Percentiles rank a stretch among this genome's conserved stretches.
These are phyloP conservation scores for Lentinula guzmanii DNA, from an alignment of 768 basidiomycete species.

Conservation along the genomic window DNA sequence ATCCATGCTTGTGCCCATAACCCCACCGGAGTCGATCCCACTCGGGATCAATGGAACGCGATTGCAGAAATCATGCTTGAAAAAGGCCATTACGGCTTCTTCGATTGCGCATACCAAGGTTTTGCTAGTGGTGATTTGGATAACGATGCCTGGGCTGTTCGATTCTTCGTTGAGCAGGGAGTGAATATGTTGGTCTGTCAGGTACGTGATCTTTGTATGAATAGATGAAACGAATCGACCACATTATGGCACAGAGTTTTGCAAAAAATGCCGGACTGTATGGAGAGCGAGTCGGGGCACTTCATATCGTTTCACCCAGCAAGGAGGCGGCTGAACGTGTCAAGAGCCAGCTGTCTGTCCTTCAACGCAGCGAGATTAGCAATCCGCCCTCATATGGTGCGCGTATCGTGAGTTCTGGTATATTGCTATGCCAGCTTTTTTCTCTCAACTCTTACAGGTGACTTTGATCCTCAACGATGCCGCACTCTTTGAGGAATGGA, in stretches of 20 bases:
- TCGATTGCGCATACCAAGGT: constrained; percentile 96
- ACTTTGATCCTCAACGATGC: constrained; percentile 74
- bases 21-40: constrained; percentile 94
- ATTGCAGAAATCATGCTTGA: constrained; percentile 68
- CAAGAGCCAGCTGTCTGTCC: constrained; percentile 84
- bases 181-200: constrained; percentile 85
- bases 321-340: constrained; percentile 66
- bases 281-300: constrained; percentile 90
- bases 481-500: constrained; percentile 83
- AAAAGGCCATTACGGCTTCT: constrained; percentile 83
- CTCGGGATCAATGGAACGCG: constrained; percentile 75
- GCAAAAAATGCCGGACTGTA: constrained; percentile 97
- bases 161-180: constrained; percentile 72
- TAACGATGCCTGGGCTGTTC: constrained; percentile 87
- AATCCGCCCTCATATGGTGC: constrained; percentile 93
- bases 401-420: constrained; percentile 53
- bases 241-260: constrained; percentile 63
- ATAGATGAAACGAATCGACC: not conserved
- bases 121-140: constrained; percentile 93
- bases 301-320: constrained; percentile 70
- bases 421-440: not conserved
- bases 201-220: constrained; percentile 34
- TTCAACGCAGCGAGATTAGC: constrained; percentile 92
- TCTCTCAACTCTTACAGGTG: constrained; percentile 39
- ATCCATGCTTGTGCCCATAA: constrained; percentile 96